These are phyloP conservation scores for Onygena corvina DNA, from an alignment of 2,329 filamentous ascomycete genomes.

Conservation along the genomic window DNA sequence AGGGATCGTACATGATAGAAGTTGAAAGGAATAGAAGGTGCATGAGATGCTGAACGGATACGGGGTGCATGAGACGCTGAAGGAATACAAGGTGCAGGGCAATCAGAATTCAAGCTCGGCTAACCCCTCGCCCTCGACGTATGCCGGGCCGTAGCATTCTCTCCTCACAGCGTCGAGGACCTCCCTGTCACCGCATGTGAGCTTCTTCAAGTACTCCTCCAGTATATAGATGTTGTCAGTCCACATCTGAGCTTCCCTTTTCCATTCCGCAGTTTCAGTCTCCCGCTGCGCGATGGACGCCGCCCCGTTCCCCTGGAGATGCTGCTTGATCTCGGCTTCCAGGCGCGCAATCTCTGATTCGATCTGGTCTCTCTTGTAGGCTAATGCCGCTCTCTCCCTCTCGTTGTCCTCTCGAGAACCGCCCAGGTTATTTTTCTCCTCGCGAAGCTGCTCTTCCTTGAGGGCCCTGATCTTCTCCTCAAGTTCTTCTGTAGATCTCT, in stretches of 20 bases:
- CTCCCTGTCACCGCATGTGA: slow-evolving; percentile 35
- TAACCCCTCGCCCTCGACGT: slow-evolving; percentile 43
- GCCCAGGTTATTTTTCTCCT: slow-evolving; percentile 10
- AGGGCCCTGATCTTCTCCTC: slow-evolving; percentile 16
- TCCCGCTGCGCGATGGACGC: slow-evolving; percentile 23
- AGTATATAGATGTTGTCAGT: slow-evolving; percentile 37
- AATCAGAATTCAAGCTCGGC: slow-evolving; percentile 26
- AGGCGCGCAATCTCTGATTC: slow-evolving; percentile 10
- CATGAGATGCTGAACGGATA: too few species aligned
- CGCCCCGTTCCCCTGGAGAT: slow-evolving; percentile 10
- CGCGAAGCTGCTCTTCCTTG: slow-evolving; percentile 13
- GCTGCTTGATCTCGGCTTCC: slow-evolving; percentile 23
- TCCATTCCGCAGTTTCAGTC: slow-evolving; percentile 26
- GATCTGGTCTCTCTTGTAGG: slow-evolving; percentile 7
- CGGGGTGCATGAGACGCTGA: too few species aligned
- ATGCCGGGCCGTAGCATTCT: slow-evolving; percentile 43
- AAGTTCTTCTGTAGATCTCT: slow-evolving; percentile 15
- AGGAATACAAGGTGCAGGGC: background rate
- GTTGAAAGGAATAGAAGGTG: too few species aligned
- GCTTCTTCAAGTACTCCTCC: slow-evolving; percentile 29
- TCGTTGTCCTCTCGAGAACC: slow-evolving; percentile 14
- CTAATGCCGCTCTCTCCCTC: slow-evolving; percentile 11
- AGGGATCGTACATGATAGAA: too few species aligned
- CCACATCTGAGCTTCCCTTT: slow-evolving; percentile 27
- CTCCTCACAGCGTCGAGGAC: slow-evolving; percentile 33